A percentile compares a stretch with the other conserved stretches of the same genome.
Evolutionary conservation across 2,329 filamentous ascomycete species (phyloP).

Genomic region (Aspergillus sp.): DNA sequence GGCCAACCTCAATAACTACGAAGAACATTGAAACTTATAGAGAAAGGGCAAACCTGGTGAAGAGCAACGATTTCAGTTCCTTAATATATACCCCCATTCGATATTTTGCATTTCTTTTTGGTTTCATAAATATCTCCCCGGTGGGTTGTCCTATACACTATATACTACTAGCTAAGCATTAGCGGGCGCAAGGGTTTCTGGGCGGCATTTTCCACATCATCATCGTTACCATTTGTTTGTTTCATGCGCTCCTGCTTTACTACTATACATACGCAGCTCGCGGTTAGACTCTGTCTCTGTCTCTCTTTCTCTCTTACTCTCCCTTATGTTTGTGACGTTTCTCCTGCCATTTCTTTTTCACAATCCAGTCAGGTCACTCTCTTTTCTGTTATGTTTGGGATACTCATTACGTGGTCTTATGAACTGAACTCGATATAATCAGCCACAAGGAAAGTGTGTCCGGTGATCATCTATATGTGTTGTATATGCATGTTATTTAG

Average conservation of each 20-base stretch:
- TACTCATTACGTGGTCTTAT: neutral
- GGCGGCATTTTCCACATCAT: conserved; percentile 28
- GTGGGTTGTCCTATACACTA: conserved; percentile 23
- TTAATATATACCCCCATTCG: conserved; percentile 12
- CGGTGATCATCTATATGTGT: neutral
- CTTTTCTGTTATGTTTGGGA: neutral
- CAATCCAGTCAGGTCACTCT: neutral
- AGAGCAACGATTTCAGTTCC: conserved; percentile 5
- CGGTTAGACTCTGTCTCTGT: no score
- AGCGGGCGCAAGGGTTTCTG: conserved; percentile 36
- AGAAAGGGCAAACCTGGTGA: neutral
- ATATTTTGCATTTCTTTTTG: conserved; percentile 16
- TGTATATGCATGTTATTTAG: neutral
- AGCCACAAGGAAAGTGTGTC: neutral
- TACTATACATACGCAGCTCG: no score
- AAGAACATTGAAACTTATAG: neutral
- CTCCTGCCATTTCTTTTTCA: neutral
- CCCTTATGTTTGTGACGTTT: neutral
- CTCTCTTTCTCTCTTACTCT: no score
- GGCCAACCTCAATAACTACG: conserved; percentile 13
- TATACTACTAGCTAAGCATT: conserved; percentile 33
- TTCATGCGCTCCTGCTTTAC: neutral
- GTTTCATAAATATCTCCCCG: conserved; percentile 21
- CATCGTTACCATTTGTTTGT: neutral
- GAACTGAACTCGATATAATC: neutral